Base-by-base conservation (phyloP, 164 flowering plant species). In the Taxillus chinensis region DNA sequence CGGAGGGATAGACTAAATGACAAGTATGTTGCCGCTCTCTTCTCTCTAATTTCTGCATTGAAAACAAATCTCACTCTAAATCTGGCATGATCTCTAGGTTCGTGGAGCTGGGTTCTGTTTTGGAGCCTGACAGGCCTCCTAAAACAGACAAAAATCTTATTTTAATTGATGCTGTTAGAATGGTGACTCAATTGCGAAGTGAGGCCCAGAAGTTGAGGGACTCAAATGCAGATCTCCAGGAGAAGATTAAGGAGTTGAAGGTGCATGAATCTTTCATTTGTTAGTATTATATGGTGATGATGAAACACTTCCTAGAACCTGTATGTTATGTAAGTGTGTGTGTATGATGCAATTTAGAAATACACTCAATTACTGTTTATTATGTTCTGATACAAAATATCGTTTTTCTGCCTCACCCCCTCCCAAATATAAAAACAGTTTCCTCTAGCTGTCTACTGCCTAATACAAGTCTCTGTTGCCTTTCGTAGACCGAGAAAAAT, bases 101-200 rank as follows among this genome's bases (percentile, higher is more conserved):
- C 73, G 9, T 86, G 75, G 98, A 92, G 68, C 75, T 92, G 73
- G 89, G 78, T 58, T 73, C 92, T 37, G 69, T 90, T 41, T 68
- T 92, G 69, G 96, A 90, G 67, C 98, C 96, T 69, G 97, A 89
- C 68, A 83, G 83, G 74, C 86, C 86, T 62, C 92, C 92, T 12
- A 90, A 90, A 70, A 79, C 85, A 37, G 97, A 92, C 77, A 92
- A 92, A 77, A 67, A 87, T 62, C 89, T 87, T 41, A 82, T 92
- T 53, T 69, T 92, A 77, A 67, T 78, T 76, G 98, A 92, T 76
- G 97, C 97, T 64, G 84, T 83, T 63, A 85, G 90, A 46, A 77
- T 86, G 86, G 89, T 92, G 62, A 78, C 80, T 66, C 96, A 87
- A 67, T 73, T 89, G 53, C 76, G 90, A 5, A 69, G 77, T 67